Percentiles rank a stretch among this genome's conserved stretches.
phyloP scores from a whole-genome alignment of 2,329 filamentous ascomycete species.

The Aspergillus udagawae region DNA sequence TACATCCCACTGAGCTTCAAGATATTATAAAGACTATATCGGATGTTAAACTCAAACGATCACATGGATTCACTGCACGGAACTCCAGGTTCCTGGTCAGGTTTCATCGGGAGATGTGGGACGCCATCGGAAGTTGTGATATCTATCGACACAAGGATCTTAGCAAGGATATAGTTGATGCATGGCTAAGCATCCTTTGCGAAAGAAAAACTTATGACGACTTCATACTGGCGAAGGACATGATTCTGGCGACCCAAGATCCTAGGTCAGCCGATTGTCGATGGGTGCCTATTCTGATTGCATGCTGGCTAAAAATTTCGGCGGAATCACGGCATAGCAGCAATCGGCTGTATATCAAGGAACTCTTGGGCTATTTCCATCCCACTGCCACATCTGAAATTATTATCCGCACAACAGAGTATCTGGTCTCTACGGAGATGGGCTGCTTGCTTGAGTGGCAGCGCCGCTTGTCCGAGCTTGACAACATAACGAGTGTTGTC shows the following conservation, averaged over 20 bases:
- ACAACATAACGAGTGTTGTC: conserved; percentile 18
- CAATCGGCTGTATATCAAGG: conserved; percentile 11
- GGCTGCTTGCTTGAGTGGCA: conserved; percentile 29
- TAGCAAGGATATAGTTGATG: conserved; percentile 22
- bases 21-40: conserved; percentile 29
- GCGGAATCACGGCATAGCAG: conserved; percentile 2
- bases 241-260: conserved; percentile 27
- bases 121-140: conserved; percentile 32
- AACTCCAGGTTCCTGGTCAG: conserved; percentile 15
- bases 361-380: conserved; percentile 21
- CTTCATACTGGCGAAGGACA: conserved; percentile 24
- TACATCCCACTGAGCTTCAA: conserved; percentile 30
- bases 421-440: conserved; percentile 20
- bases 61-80: conserved; percentile 9
- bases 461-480: conserved; percentile 20
- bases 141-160: conserved; percentile 33
- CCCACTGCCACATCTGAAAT: conserved; percentile 21
- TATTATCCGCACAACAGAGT: conserved; percentile 32
- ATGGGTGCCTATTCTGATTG: conserved; percentile 27
- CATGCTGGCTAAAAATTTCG: conserved; percentile 20
- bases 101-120: conserved; percentile 33
- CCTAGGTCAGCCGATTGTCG: conserved; percentile 4
- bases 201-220: conserved; percentile 9
- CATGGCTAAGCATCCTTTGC: conserved; percentile 30
- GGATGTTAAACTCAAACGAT: conserved; percentile 9